These are phyloP conservation scores for Boletales sp. DNA, from an alignment of 768 basidiomycete species.

Conservation along the genomic window DNA sequence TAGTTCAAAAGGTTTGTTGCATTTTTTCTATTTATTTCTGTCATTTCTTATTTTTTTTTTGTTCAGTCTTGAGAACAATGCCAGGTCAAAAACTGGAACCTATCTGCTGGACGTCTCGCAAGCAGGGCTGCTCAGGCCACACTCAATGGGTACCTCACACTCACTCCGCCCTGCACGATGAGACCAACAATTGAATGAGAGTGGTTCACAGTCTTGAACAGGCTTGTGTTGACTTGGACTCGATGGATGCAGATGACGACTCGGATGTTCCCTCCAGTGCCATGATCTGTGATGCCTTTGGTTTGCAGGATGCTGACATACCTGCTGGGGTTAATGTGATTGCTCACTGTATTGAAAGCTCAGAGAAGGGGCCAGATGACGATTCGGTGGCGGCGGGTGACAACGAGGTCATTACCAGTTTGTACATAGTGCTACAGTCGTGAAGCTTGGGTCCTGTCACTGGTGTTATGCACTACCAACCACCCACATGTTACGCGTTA, in stretches of 20 bases:
- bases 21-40: not conserved
- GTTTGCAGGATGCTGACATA: not conserved
- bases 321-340: not conserved
- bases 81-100: constrained; percentile 11
- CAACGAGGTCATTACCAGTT: constrained; percentile 1
- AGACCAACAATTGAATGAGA: constrained; percentile 9
- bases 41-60: not conserved
- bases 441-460: too few relatives aligned
- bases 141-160: constrained; percentile 11
- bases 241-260: not conserved
- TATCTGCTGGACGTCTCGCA: constrained; percentile 16
- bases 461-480: too few relatives aligned
- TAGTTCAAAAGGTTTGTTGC: constrained; percentile 18
- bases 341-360: not conserved
- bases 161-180: constrained; percentile 8
- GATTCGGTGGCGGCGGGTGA: constrained; percentile 1
- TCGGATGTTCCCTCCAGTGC: constrained; percentile 4
- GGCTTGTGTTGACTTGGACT: too few relatives aligned
- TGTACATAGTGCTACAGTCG: too few relatives aligned
- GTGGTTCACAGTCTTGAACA: constrained; percentile 1
- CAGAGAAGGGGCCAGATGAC: not conserved
- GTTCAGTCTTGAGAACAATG: constrained; percentile 18
- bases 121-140: constrained; percentile 11
- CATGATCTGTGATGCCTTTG: constrained; percentile 1
- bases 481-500: too few relatives aligned